Evolutionary conservation across 495 filamentous ascomycete genomes (phyloP).

Genomic region (Astrothelium subdiscretum): DNA sequence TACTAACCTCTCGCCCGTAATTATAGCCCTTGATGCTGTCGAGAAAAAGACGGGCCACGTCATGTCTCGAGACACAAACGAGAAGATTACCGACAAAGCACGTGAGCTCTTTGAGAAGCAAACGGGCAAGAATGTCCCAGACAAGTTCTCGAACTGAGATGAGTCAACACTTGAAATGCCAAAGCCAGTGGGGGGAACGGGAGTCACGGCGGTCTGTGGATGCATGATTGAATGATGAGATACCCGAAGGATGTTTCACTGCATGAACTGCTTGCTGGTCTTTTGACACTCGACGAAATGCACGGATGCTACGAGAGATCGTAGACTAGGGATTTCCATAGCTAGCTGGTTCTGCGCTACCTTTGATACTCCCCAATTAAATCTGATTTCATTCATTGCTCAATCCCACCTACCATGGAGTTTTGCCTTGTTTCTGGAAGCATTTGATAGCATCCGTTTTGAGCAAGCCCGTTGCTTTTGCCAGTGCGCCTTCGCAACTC

Average conservation of each 20-base stretch:
- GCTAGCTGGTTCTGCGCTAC: too few species aligned
- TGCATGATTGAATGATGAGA: not conserved
- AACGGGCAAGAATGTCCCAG: constrained; percentile 16
- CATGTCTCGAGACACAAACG: not conserved
- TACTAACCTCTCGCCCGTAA: not conserved
- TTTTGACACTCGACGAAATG: too few species aligned
- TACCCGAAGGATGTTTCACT: not conserved
- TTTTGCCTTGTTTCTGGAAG: too few species aligned
- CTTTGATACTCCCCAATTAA: too few species aligned
- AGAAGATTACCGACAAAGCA: constrained; percentile 12
- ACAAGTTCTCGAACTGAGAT: constrained; percentile 10
- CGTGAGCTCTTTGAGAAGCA: constrained; percentile 8
- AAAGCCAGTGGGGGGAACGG: not conserved
- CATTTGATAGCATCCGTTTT: too few species aligned
- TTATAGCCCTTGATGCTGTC: constrained; percentile 6
- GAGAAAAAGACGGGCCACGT: constrained; percentile 9
- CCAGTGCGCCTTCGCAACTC: too few species aligned
- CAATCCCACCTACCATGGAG: too few species aligned
- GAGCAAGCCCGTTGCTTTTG: too few species aligned
- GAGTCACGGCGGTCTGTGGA: not conserved
- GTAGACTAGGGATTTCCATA: too few species aligned
- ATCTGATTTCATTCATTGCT: too few species aligned
- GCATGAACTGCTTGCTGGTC: too few species aligned
- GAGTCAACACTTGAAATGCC: not conserved
- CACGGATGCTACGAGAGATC: too few species aligned